These are phyloP conservation scores for Ophiostoma sp. DNA, from an alignment of 2,329 filamentous ascomycete genomes.

Conservation along the genomic window DNA sequence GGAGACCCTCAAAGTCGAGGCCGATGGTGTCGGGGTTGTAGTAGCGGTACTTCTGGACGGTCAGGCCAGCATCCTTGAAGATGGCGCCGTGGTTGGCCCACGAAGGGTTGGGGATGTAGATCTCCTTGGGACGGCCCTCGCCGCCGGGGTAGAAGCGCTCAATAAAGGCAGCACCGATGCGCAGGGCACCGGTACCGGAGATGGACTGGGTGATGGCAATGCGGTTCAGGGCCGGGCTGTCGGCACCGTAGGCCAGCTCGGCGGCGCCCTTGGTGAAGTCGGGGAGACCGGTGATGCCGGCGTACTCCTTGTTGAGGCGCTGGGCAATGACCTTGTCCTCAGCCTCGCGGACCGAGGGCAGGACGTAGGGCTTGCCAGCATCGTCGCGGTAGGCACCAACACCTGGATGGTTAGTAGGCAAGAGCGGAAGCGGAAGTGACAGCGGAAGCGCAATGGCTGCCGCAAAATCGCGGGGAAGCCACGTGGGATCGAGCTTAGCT, in stretches of 20 bases:
- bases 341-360: slow-evolving; percentile 84
- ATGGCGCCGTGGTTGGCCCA: slow-evolving; percentile 99
- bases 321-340: slow-evolving; percentile 78
- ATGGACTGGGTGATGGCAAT: slow-evolving; percentile 95
- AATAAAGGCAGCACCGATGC: slow-evolving; percentile 91
- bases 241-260: slow-evolving; percentile 76
- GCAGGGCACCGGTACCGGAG: slow-evolving; percentile 92
- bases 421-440: slow-evolving; percentile 5
- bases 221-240: slow-evolving; percentile 70
- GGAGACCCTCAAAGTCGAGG: slow-evolving; percentile 91
- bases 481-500: slow-evolving; percentile 16
- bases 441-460: not conserved
- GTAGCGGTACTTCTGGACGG: slow-evolving; percentile 94
- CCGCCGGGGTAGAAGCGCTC: slow-evolving; percentile 82
- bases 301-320: slow-evolving; percentile 92
- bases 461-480: slow-evolving; percentile 13
- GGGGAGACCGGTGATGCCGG: slow-evolving; percentile 92
- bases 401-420: slow-evolving; percentile 44
- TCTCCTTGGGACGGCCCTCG: slow-evolving; percentile 58
- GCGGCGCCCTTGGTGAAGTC: slow-evolving; percentile 91
- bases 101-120: slow-evolving; percentile 92
- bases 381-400: slow-evolving; percentile 98
- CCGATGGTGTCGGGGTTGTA: slow-evolving; percentile 99
- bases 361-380: slow-evolving; percentile 94
- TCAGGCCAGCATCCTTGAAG: slow-evolving; percentile 86